phyloP scores from a whole-genome alignment of 2,329 filamentous ascomycete species.

The Aspergillus tamarii region DNA sequence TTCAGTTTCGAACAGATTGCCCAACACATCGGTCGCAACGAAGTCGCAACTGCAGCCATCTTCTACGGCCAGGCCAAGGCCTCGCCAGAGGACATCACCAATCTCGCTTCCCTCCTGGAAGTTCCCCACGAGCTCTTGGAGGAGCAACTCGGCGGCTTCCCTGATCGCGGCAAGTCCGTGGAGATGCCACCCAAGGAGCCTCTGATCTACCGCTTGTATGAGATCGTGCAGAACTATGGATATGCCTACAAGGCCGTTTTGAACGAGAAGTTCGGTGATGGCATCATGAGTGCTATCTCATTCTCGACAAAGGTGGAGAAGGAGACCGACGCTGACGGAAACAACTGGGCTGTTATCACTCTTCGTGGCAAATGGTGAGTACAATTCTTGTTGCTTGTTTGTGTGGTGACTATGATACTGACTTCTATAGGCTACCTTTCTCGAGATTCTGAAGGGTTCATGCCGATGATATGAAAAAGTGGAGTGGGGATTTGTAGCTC shows the following conservation, averaged over 20 bases:
- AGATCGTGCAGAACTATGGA: conserved; percentile 96
- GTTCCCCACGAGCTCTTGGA: conserved; percentile 62
- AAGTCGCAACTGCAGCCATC: conserved; percentile 82
- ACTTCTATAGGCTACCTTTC: conserved; percentile 47
- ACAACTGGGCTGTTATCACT: conserved; percentile 82
- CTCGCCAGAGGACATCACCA: conserved; percentile 68
- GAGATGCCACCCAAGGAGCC: conserved; percentile 86
- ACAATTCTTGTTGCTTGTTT: not conserved
- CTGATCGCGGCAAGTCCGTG: conserved; percentile 76
- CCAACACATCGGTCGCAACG: conserved; percentile 71
- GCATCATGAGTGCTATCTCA: conserved; percentile 95
- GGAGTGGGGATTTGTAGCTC: no score
- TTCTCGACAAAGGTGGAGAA: conserved; percentile 92
- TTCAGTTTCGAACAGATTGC: conserved; percentile 81
- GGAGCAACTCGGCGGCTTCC: conserved; percentile 70
- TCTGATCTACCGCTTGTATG: conserved; percentile 86
- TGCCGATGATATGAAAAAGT: fast-evolving
- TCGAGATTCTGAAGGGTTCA: conserved; percentile 17
- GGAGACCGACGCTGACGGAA: conserved; percentile 82
- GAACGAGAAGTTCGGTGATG: conserved; percentile 93
- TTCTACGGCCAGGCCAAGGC: conserved; percentile 88
- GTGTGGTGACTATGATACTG: conserved; percentile 10
- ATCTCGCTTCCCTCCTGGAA: conserved; percentile 67
- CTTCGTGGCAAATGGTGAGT: conserved; percentile 80
- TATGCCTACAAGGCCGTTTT: conserved; percentile 93